Base-by-base conservation (phyloP, 345 rosid genomes). In the Brassica nigra region DNA sequence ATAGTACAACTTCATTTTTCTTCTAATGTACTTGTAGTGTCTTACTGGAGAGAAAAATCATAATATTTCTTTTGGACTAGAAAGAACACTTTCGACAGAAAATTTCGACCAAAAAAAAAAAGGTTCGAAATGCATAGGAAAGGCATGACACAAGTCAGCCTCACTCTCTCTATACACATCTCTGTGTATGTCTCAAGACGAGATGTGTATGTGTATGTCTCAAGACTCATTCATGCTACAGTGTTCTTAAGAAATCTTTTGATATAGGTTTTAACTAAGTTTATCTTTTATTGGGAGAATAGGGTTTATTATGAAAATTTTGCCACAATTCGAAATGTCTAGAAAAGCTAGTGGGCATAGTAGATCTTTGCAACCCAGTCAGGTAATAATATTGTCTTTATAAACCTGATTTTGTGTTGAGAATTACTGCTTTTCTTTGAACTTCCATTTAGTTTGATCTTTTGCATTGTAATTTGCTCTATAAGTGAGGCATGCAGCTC, bases 331-430 rank as follows among this genome's bases (percentile, higher is more conserved):
- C 78, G 97, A 92, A 84, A 95, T 92, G 88, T 95, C 99, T 27
- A 91, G 97, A 83, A 95, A 95, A 95, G 99, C 92, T 63, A 92
- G 99, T 86, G 99, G 99, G 84, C 98, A 98, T 20, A 90, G 98
- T 20, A 90, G 98, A 84, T 97, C 99, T 16, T 88, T 95, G 88
- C 98, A 95, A 84, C 99, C 99, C 55, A 95, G 98, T 81, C 98
- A 95, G 92, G 97, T 95, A 82, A 78, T 68, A 15, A 18, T 81
- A 6, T 39, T 78, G 7, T 82, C 62, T 47, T 70, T 58, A 78
- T 74, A 15, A 71, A 54, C 33, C 10, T 54, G 5, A 23, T 23
- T 23, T 23, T 23, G 27, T 23, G 27, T 12, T 52, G 16, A 27
- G 8, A 66, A 66, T 66, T 57, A 36, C 55, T 70, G 12, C 66